A percentile compares a stretch with the other conserved stretches of the same genome.
phyloP scores from a whole-genome alignment of 176 grass and related monocot species.

The Hordeum vulgare region DNA sequence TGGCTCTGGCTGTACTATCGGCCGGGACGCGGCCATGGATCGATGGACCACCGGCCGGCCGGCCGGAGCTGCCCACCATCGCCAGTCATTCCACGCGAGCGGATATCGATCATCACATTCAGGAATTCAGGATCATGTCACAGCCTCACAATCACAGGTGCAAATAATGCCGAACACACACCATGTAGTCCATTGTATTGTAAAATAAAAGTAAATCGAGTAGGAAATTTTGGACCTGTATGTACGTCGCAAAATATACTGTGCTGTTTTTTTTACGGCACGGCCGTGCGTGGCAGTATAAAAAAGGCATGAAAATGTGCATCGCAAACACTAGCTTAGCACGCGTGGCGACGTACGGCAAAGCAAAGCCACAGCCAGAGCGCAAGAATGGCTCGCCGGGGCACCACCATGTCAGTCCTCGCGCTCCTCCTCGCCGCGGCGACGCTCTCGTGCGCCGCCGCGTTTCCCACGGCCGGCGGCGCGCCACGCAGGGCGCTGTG shows the following conservation, averaged over 20 bases:
- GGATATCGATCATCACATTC: neutral
- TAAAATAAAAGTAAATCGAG: neutral
- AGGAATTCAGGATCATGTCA: too few relatives aligned
- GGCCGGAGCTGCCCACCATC: neutral
- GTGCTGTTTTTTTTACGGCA: too few relatives aligned
- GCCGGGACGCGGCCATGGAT: neutral
- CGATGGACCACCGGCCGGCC: neutral
- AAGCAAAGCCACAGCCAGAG: neutral
- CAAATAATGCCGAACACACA: too few relatives aligned
- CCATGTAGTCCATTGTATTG: neutral
- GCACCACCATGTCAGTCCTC: neutral
- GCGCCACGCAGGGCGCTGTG: conserved; percentile 28
- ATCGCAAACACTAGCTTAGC: neutral
- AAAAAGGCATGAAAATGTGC: neutral
- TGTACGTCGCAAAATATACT: too few relatives aligned
- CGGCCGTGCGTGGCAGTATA: neutral
- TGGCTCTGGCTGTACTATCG: neutral
- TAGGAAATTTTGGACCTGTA: too few relatives aligned
- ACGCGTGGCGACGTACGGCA: neutral
- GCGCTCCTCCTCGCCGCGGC: conserved; percentile 18
- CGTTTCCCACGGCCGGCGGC: neutral
- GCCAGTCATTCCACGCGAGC: neutral
- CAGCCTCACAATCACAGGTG: too few relatives aligned
- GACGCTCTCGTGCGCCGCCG: neutral
- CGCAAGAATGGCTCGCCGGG: neutral